phyloP scores from a whole-genome alignment of 1,284 basidiomycete genomes.

The Lignosus rhinocerotis region DNA sequence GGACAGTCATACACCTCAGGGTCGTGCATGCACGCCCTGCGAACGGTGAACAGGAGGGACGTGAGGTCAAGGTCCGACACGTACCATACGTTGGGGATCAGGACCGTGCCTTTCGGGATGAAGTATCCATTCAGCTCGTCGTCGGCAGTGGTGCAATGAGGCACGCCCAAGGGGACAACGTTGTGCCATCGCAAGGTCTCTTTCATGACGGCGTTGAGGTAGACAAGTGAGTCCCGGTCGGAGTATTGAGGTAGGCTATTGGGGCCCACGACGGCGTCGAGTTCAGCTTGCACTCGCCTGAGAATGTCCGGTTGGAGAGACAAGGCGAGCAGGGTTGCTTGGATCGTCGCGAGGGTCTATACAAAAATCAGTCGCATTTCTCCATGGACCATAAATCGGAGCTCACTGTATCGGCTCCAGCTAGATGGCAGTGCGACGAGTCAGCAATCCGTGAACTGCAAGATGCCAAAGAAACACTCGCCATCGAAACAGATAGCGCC shows the following conservation, averaged over 20 bases:
- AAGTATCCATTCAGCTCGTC: constrained; percentile 7
- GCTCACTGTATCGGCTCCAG: constrained; percentile 9
- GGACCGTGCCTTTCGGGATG: constrained; percentile 20
- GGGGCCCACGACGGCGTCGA: constrained; percentile 34
- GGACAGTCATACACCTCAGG: constrained; percentile 19
- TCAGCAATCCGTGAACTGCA: not conserved
- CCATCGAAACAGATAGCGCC: not conserved
- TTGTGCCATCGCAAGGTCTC: constrained; percentile 29
- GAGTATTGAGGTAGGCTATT: constrained; percentile 32
- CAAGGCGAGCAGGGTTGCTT: constrained; percentile 27
- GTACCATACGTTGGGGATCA: constrained; percentile 22
- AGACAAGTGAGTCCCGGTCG: constrained; percentile 32
- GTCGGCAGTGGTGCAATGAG: not conserved
- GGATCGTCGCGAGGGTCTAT: not conserved
- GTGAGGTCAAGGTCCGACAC: not conserved
- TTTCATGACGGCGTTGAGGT: constrained; percentile 33
- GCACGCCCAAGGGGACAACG: not conserved
- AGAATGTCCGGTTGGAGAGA: constrained; percentile 32
- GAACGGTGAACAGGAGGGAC: too few relatives aligned
- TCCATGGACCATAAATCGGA: not conserved
- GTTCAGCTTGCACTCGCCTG: constrained; percentile 31
- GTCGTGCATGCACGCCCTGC: constrained; percentile 23
- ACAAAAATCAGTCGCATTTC: not conserved
- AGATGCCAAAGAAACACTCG: not conserved
- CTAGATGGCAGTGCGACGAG: not conserved